phyloP scores from a whole-genome alignment of 345 rosid species.

The Hypericum perforatum region DNA sequence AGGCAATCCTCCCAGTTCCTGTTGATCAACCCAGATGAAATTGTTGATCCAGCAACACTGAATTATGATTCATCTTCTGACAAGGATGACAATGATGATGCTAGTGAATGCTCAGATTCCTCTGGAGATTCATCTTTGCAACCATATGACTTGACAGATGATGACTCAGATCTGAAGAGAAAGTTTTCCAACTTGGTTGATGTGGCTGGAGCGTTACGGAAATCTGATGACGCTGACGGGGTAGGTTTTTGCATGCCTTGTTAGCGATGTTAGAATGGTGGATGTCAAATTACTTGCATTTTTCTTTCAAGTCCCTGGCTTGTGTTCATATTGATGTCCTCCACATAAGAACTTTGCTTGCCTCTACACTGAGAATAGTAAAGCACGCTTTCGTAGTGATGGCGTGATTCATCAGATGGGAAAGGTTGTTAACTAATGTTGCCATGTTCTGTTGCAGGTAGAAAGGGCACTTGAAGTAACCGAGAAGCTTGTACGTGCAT shows the following conservation, averaged over 20 bases:
- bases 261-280: constrained; percentile 2
- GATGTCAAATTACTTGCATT: too few relatives aligned
- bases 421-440: not conserved
- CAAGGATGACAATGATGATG: constrained; percentile 42
- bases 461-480: constrained; percentile 78
- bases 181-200: constrained; percentile 76
- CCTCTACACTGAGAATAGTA: too few relatives aligned
- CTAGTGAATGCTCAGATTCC: constrained; percentile 56
- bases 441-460: constrained; percentile 37
- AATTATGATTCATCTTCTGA: constrained; percentile 49
- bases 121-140: constrained; percentile 69
- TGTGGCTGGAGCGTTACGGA: constrained; percentile 83
- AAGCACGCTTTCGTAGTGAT: not conserved
- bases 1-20: constrained; percentile 33
- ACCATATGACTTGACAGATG: constrained; percentile 88
- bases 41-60: constrained; percentile 65
- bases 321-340: too few relatives aligned
- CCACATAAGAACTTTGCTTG: too few relatives aligned
- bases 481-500: constrained; percentile 88
- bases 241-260: constrained; percentile 36
- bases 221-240: constrained; percentile 85
- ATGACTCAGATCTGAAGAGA: constrained; percentile 59
- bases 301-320: too few relatives aligned
- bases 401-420: not conserved
- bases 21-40: constrained; percentile 80